Conservation (phyloP, 768 basidiomycete species). For the Lentinus brumalis region DNA sequence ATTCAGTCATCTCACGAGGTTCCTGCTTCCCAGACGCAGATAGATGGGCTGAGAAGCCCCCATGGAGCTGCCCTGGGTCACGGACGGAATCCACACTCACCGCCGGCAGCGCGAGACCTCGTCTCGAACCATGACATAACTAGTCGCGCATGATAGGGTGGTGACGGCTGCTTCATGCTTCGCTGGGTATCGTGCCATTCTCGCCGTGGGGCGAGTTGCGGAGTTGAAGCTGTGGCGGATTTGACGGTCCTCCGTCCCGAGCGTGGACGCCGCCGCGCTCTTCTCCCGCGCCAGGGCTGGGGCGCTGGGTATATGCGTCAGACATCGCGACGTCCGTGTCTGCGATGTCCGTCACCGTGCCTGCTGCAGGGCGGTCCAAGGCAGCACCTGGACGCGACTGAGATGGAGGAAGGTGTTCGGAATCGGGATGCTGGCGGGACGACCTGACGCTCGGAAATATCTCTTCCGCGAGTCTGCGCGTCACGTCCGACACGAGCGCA, state of each 20-base stretch:
- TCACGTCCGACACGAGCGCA: conserved; percentile 7
- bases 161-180: too few relatives aligned
- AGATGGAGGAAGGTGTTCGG: not conserved
- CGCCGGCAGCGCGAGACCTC: too few relatives aligned
- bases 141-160: too few relatives aligned
- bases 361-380: not conserved
- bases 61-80: too few relatives aligned
- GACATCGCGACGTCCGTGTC: not conserved
- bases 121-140: too few relatives aligned
- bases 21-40: not conserved
- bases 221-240: too few relatives aligned
- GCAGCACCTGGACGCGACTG: not conserved
- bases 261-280: not conserved
- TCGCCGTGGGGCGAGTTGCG: too few relatives aligned
- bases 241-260: too few relatives aligned
- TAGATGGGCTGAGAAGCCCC: not conserved
- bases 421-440: not conserved
- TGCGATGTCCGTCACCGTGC: not conserved
- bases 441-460: not conserved
- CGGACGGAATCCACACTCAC: too few relatives aligned
- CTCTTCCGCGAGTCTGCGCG: conserved; percentile 9
- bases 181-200: too few relatives aligned
- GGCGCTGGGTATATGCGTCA: not conserved
- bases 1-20: too few relatives aligned
- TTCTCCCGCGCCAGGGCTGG: not conserved